These are phyloP conservation scores for Tolypocladium sp. DNA, from an alignment of 2,329 filamentous ascomycete species.

Conservation along the genomic window DNA sequence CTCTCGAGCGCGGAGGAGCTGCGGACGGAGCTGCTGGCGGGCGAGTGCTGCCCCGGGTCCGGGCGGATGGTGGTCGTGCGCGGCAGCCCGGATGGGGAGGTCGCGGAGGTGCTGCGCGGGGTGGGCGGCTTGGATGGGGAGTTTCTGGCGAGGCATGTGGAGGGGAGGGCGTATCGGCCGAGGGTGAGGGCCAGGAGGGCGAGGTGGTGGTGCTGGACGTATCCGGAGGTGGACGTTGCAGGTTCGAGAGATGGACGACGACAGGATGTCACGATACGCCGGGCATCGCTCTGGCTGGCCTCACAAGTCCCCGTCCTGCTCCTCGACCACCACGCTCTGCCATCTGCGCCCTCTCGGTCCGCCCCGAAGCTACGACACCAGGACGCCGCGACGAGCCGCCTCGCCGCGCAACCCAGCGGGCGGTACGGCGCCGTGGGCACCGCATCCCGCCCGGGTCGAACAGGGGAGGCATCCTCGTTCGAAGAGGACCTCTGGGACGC, in stretches of 20 bases:
- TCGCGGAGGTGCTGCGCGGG: neutral
- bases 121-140: neutral
- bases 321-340: neutral
- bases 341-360: neutral
- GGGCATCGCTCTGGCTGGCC: neutral
- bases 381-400: neutral
- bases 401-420: neutral
- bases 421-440: neutral
- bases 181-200: neutral
- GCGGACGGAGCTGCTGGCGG: constrained; percentile 6
- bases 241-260: neutral
- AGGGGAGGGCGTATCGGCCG: neutral
- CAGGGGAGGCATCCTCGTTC: neutral
- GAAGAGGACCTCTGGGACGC: constrained; percentile 1
- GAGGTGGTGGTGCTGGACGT: neutral
- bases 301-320: neutral
- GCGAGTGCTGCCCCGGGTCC: neutral
- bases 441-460: neutral
- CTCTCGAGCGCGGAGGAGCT: constrained; percentile 6
- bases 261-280: neutral
- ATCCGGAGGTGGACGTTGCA: neutral
- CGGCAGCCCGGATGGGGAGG: neutral
- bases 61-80: neutral
- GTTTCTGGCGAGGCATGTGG: neutral
- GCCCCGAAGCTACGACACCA: neutral